A percentile compares a stretch with the other conserved stretches of the same genome.
Evolutionary conservation across 768 basidiomycete species (phyloP).

Genomic region (Panus rudis): DNA sequence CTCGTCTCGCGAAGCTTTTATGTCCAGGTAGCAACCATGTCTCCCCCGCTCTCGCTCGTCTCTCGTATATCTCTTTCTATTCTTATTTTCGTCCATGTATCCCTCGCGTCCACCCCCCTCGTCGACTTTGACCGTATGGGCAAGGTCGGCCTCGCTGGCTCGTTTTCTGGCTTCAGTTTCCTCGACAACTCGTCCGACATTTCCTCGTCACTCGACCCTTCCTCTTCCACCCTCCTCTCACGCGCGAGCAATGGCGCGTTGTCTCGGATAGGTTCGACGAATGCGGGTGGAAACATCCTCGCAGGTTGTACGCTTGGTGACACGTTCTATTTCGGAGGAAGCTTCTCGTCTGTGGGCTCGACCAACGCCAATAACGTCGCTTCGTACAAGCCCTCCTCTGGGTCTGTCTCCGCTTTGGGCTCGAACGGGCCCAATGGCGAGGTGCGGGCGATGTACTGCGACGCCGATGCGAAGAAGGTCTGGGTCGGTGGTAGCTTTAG

Average conservation of each 20-base stretch:
- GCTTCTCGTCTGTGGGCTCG: constrained; percentile 66
- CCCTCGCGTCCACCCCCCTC: constrained; percentile 22
- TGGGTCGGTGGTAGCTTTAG: constrained; percentile 80
- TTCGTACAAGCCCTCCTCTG: constrained; percentile 58
- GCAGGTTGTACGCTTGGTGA: constrained; percentile 67
- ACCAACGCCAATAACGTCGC: constrained; percentile 64
- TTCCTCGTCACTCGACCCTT: constrained; percentile 43
- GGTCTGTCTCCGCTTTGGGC: constrained; percentile 55
- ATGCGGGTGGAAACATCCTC: constrained; percentile 68
- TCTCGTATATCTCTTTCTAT: constrained; percentile 16
- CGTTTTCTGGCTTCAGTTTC: constrained; percentile 82
- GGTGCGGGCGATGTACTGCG: constrained; percentile 74
- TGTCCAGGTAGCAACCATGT: constrained; percentile 12
- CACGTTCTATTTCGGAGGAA: constrained; percentile 75
- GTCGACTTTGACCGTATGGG: constrained; percentile 56
- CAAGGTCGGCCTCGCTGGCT: constrained; percentile 78
- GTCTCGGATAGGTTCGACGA: constrained; percentile 66
- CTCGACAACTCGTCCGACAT: constrained; percentile 45
- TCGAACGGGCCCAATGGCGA: constrained; percentile 66
- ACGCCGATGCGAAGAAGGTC: constrained; percentile 51
- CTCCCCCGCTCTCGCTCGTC: constrained; percentile 10
- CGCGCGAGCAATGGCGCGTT: constrained; percentile 62
- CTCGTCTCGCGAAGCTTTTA: constrained; percentile 10
- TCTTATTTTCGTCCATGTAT: constrained; percentile 26
- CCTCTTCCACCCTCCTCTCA: constrained; percentile 64